A percentile compares a stretch with the other conserved stretches of the same genome.
These are phyloP conservation scores for Bonia amplexicaulis DNA, from an alignment of 176 grass and related monocot species.

Conservation along the genomic window DNA sequence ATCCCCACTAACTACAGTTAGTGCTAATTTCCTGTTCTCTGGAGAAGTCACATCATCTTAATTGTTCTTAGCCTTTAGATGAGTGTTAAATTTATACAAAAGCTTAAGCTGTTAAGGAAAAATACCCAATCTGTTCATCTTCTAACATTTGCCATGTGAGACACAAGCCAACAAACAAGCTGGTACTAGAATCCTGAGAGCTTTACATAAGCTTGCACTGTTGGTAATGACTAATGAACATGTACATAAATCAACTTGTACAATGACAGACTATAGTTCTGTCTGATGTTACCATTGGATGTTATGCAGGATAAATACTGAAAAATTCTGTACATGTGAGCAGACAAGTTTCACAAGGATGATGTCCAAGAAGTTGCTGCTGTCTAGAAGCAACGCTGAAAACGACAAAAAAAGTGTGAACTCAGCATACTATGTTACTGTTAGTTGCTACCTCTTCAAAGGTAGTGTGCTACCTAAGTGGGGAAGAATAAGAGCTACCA, in stretches of 20 bases:
- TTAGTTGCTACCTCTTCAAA: background rate
- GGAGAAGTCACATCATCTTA: no score
- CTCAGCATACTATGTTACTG: background rate
- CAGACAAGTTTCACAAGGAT: background rate
- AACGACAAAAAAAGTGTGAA: background rate
- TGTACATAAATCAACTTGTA: background rate
- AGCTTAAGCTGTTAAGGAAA: no score
- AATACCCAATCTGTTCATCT: background rate
- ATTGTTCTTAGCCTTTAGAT: no score
- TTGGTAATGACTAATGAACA: background rate
- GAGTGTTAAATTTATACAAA: no score
- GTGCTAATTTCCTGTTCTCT: no score
- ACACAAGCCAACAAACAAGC: background rate
- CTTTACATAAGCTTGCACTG: background rate
- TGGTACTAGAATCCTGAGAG: background rate
- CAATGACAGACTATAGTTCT: background rate
- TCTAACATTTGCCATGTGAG: background rate
- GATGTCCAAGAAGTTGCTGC: no score
- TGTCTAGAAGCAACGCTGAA: no score
- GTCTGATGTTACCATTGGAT: background rate
- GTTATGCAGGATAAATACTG: background rate
- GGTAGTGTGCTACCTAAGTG: background rate
- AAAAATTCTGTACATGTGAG: background rate
- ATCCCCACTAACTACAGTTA: no score
- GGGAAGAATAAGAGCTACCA: background rate